Evolutionary conservation across 1,284 basidiomycete species (phyloP).

Genomic region (Mycosarcoma mackinlayi): DNA sequence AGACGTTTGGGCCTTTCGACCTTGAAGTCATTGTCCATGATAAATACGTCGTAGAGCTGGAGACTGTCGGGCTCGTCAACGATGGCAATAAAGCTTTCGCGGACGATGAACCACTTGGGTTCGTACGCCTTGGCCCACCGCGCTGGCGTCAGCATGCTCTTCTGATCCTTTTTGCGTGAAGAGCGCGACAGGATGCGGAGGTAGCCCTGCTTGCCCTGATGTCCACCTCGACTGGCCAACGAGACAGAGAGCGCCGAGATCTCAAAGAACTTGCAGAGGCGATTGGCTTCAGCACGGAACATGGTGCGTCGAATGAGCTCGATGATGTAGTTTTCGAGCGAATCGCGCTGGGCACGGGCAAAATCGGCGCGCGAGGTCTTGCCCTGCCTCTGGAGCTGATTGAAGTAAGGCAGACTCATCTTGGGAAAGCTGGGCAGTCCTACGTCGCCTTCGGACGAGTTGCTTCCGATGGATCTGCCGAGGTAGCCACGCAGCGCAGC

Average conservation of each 20-base stretch:
- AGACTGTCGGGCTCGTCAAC: slow-evolving; percentile 81
- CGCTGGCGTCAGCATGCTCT: slow-evolving; percentile 69
- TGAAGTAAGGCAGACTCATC: slow-evolving; percentile 86
- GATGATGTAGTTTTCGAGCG: slow-evolving; percentile 88
- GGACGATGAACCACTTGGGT: slow-evolving; percentile 90
- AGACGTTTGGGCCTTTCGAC: slow-evolving; percentile 75
- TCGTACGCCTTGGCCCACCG: slow-evolving; percentile 77
- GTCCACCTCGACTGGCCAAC: slow-evolving; percentile 84
- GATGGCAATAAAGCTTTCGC: slow-evolving; percentile 91
- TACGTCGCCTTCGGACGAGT: slow-evolving; percentile 69
- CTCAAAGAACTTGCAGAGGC: slow-evolving; percentile 93
- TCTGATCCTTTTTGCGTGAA: slow-evolving; percentile 71
- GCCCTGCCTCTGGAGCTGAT: slow-evolving; percentile 72
- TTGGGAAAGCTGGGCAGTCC: slow-evolving; percentile 91
- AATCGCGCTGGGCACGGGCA: slow-evolving; percentile 81
- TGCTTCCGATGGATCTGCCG: slow-evolving; percentile 48
- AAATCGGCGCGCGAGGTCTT: slow-evolving; percentile 75
- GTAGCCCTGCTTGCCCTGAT: slow-evolving; percentile 84
- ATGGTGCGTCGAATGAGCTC: slow-evolving; percentile 83
- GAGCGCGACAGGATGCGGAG: slow-evolving; percentile 72
- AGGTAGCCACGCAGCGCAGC: slow-evolving; percentile 71
- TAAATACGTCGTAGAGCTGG: slow-evolving; percentile 90
- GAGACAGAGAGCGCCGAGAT: slow-evolving; percentile 87
- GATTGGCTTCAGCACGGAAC: slow-evolving; percentile 94
- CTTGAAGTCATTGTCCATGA: slow-evolving; percentile 88